Evolutionary conservation across 169 alveolate species (phyloP).

Genomic region (Theileria sp.): DNA sequence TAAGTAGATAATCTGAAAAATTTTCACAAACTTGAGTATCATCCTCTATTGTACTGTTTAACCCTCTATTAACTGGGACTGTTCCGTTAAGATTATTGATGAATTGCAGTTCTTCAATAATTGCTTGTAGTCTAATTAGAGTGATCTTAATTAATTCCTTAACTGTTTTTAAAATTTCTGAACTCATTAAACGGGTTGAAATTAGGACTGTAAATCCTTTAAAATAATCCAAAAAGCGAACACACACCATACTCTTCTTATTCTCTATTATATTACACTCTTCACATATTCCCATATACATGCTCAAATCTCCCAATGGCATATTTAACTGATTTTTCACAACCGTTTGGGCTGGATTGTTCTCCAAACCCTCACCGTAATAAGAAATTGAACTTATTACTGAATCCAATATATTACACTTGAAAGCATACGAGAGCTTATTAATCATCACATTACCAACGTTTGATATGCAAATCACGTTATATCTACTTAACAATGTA

Average conservation of each 20-base stretch:
- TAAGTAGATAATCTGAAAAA: conserved; percentile 23
- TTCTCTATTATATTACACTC: not conserved
- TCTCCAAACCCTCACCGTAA: not conserved
- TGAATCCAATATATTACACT: conserved; percentile 12
- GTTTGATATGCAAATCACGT: conserved; percentile 35
- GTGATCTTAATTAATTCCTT: conserved; percentile 26
- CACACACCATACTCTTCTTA: conserved; percentile 19
- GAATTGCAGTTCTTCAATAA: conserved; percentile 48
- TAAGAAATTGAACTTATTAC: not conserved
- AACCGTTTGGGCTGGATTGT: not conserved
- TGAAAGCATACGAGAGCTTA: conserved; percentile 37
- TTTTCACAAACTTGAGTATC: conserved; percentile 1
- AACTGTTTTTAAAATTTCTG: conserved; percentile 1
- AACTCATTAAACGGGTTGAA: conserved; percentile 19
- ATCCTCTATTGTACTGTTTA: not conserved
- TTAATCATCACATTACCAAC: conserved; percentile 15
- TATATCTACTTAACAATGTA: conserved; percentile 13
- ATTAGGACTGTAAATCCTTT: conserved; percentile 53
- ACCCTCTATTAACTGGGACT: not conserved
- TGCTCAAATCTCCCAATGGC: not conserved
- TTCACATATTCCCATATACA: conserved; percentile 16
- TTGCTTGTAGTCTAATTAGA: conserved; percentile 33
- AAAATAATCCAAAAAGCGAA: conserved; percentile 13
- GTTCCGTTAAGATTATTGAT: conserved; percentile 45
- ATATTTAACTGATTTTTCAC: not conserved